These are phyloP conservation scores for Yamadazyma sp. DNA, from an alignment of 1,139 yeast genomes.

Conservation along the genomic window DNA sequence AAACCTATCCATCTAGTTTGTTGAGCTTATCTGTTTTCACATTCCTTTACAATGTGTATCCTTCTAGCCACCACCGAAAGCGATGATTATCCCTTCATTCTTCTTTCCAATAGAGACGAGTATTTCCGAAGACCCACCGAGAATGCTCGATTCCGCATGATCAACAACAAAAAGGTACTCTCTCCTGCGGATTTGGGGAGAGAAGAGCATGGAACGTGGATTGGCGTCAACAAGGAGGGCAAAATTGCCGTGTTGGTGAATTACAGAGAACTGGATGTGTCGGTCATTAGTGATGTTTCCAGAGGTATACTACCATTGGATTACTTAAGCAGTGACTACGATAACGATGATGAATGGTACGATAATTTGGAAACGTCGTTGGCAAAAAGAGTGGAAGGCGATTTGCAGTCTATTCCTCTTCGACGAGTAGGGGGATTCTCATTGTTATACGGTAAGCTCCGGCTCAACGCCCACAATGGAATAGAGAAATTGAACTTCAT, in stretches of 20 bases:
- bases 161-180: constrained; percentile 40
- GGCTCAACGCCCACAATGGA: constrained; percentile 20
- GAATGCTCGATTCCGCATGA: constrained; percentile 51
- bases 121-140: constrained; percentile 72
- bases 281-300: constrained; percentile 48
- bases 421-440: constrained; percentile 79
- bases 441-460: constrained; percentile 66
- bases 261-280: constrained; percentile 47
- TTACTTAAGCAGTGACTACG: constrained; percentile 44
- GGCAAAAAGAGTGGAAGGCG: constrained; percentile 17
- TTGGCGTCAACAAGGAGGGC: constrained; percentile 67
- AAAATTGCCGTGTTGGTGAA: constrained; percentile 76
- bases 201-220: constrained; percentile 87
- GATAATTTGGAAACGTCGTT: constrained; percentile 28
- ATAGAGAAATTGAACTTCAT: constrained; percentile 46
- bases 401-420: constrained; percentile 27
- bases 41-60: constrained; percentile 55
- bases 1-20: constrained; percentile 1
- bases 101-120: constrained; percentile 86
- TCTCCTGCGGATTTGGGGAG: constrained; percentile 79
- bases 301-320: constrained; percentile 71
- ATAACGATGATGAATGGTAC: constrained; percentile 49
- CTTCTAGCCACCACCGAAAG: constrained; percentile 59
- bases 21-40: not conserved
- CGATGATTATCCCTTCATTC: constrained; percentile 65